Evolutionary conservation across 305 asterid genomes (phyloP).

Genomic region (Plantago coronopus): DNA sequence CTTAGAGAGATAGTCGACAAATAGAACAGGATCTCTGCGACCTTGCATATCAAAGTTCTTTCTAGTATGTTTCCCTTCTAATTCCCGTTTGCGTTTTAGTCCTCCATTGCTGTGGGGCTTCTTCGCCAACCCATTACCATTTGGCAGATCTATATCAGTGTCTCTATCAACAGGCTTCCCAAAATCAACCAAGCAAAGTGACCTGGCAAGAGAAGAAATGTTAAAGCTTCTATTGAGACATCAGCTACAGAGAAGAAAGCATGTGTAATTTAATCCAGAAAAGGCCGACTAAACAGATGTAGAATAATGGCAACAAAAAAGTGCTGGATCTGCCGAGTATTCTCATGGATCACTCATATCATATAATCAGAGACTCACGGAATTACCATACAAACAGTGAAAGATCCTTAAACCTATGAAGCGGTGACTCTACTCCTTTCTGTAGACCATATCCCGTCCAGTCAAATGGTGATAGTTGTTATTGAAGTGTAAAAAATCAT

Average conservation of each 20-base stretch:
- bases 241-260: neutral
- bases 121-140: constrained; percentile 20
- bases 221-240: constrained; percentile 3
- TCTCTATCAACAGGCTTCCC: constrained; percentile 44
- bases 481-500: no score
- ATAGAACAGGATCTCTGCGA: constrained; percentile 79
- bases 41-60: constrained; percentile 62
- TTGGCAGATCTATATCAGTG: constrained; percentile 24
- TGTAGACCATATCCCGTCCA: no score
- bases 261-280: constrained; percentile 1
- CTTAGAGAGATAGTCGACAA: constrained; percentile 80
- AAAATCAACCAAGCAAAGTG: constrained; percentile 46
- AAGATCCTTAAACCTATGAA: no score
- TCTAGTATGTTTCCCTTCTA: constrained; percentile 47
- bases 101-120: constrained; percentile 40
- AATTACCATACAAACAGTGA: no score
- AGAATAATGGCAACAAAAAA: no score
- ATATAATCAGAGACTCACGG: no score
- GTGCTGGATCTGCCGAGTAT: no score
- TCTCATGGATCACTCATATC: no score
- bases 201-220: constrained; percentile 30
- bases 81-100: constrained; percentile 57
- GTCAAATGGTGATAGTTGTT: no score
- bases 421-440: no score
- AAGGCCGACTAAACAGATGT: no score